These are phyloP conservation scores for Termitomyces bulborhizus DNA, from an alignment of 768 basidiomycete genomes.

Conservation along the genomic window DNA sequence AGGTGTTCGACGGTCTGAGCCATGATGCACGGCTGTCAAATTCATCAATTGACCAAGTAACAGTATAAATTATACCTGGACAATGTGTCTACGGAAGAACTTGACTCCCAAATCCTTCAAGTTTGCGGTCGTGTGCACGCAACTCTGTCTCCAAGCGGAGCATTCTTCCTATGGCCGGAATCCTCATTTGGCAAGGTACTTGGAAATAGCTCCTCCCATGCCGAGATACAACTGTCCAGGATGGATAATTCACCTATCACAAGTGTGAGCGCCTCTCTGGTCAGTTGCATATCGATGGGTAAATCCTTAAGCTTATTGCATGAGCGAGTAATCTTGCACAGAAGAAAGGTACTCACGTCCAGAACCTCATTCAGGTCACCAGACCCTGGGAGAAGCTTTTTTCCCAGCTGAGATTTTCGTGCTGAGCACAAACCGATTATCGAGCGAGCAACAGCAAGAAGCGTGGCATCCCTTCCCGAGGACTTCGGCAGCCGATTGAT, in stretches of 20 bases:
- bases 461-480: not conserved
- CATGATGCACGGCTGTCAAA: not conserved
- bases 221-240: constrained; percentile 42
- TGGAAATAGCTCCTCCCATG: constrained; percentile 27
- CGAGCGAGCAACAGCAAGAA: constrained; percentile 13
- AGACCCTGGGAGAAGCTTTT: constrained; percentile 11
- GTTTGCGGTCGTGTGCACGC: no score
- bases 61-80: not conserved
- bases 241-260: constrained; percentile 47
- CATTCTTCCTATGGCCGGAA: not conserved
- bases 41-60: not conserved
- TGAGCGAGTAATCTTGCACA: not conserved
- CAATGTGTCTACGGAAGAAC: not conserved
- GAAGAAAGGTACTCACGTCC: constrained; percentile 23
- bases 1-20: not conserved
- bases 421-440: constrained; percentile 25
- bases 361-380: constrained; percentile 28
- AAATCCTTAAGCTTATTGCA: constrained; percentile 25
- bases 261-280: constrained; percentile 38
- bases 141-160: not conserved
- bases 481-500: not conserved
- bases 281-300: constrained; percentile 29
- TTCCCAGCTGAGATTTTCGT: constrained; percentile 24
- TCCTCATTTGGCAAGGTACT: not conserved
- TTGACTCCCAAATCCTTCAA: not conserved